Percentiles rank a stretch among this genome's conserved stretches.
phyloP scores from a whole-genome alignment of 306 rosid species.

The Quercus gilva region DNA sequence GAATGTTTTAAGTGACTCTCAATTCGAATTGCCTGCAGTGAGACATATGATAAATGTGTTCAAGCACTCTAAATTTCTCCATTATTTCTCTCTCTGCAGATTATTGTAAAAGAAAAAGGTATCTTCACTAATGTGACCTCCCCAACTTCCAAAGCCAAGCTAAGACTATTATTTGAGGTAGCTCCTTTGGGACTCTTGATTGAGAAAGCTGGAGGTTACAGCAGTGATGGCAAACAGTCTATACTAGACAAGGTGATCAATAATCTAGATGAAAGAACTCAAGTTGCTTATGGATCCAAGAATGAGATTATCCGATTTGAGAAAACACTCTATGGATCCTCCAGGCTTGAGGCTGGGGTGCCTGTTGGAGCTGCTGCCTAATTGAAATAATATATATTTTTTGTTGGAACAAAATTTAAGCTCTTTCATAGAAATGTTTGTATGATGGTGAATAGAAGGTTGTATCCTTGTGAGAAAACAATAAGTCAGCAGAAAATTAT shows the following conservation, averaged over 20 bases:
- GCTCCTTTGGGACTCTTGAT: conserved; percentile 88
- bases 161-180: conserved; percentile 92
- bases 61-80: background rate
- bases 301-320: conserved; percentile 91
- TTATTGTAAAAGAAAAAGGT: conserved; percentile 94
- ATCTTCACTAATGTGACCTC: conserved; percentile 89
- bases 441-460: conserved; percentile 15
- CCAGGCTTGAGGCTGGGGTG: conserved; percentile 86
- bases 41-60: background rate
- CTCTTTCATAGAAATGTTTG: conserved; percentile 19
- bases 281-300: conserved; percentile 95
- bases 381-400: conserved; percentile 17
- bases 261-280: conserved; percentile 85
- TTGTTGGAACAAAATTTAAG: conserved; percentile 14
- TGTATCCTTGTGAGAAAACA: conserved; percentile 5
- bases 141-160: conserved; percentile 88
- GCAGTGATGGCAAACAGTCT: conserved; percentile 83
- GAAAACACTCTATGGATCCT: conserved; percentile 90
- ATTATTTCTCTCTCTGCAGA: conserved; percentile 34
- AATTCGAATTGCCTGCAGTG: background rate
- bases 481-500: background rate
- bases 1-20: background rate
- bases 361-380: conserved; percentile 87
- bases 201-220: conserved; percentile 94
- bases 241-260: conserved; percentile 79